Base-by-base conservation (phyloP, 2,329 filamentous ascomycete genomes). In the Cytospora paraplurivora region DNA sequence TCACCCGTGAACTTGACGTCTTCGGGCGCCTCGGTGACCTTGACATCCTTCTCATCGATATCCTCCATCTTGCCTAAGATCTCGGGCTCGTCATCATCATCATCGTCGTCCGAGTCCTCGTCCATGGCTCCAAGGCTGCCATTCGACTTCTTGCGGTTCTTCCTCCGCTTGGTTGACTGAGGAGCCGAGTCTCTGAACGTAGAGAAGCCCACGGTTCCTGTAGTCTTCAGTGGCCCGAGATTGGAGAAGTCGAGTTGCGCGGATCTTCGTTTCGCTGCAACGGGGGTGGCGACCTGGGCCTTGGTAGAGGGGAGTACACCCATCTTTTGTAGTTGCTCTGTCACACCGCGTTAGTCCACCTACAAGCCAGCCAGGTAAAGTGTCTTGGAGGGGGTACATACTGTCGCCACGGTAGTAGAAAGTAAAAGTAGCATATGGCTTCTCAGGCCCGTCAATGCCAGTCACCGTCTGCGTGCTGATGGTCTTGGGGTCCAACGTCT, bases 391-490 rank as follows among this genome's bases (percentile, higher is more conserved):
- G n/a, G 13, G 4, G 21, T 55, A 52, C 49, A 87, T 82, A 96
- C 94, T 90, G 74, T 97, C 91, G 75, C 95, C 95, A 66, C 95
- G 87, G 75, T 99, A 99, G 78, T 98, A 92, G 76, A 99, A 99
- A 34, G 96, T 98, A 76, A 99, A 99, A 10, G 91, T 89, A 4
- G 95, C 95, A 77, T 97, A 99, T 4, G 96, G 95, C 77, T 94
- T 95, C 67, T 98, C 94, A 21, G 93, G 93, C 0, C 93, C 92
- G 75, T 99, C 95, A 67, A 98, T 96, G 19, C 94, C 95, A 10
- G 95, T 98, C n/a, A 99, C 95, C 0, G 95, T 99, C 78, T 99
- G 95, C 3, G 95, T 99, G 73, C 93, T 98, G 73, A 99, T 99
- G 2, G 92, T 93, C 78, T 97, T 97, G 0, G 94, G 94, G 78